phyloP scores from a whole-genome alignment of 768 basidiomycete species.

The Leccinum variicolor region DNA sequence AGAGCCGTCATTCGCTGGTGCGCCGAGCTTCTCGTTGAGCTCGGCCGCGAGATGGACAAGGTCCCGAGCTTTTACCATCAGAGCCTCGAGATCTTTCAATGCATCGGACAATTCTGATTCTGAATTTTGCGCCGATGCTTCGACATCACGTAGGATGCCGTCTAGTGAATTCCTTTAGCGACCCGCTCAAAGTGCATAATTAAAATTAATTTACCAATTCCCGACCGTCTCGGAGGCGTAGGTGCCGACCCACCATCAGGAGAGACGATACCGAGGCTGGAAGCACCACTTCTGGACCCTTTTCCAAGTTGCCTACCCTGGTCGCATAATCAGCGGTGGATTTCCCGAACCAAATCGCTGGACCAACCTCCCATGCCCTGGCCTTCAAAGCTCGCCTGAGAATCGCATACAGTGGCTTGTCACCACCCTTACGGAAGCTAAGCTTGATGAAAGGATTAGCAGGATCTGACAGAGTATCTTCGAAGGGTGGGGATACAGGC shows the following conservation, averaged over 20 bases:
- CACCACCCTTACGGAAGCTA: constrained; percentile 91
- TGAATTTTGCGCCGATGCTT: constrained; percentile 59
- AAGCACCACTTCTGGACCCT: constrained; percentile 17
- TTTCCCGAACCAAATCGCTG: background rate
- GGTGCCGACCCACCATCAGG: constrained; percentile 17
- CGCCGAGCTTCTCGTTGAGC: constrained; percentile 77
- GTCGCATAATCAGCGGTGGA: background rate
- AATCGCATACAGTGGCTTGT: constrained; percentile 73
- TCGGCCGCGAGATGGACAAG: constrained; percentile 91
- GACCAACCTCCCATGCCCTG: constrained; percentile 71
- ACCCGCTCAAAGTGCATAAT: background rate
- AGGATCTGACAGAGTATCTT: constrained; percentile 24
- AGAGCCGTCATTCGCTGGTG: constrained; percentile 23
- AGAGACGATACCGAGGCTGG: constrained; percentile 17
- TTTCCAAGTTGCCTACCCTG: constrained; percentile 32
- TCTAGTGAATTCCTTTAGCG: constrained; percentile 41
- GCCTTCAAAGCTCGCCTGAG: constrained; percentile 67
- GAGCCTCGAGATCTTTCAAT: constrained; percentile 81
- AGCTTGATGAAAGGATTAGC: constrained; percentile 62
- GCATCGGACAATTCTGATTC: constrained; percentile 70
- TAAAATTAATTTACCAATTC: constrained; percentile 24
- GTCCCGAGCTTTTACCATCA: constrained; percentile 89
- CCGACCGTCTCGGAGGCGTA: constrained; percentile 20
- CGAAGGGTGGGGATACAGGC: constrained; percentile 47
- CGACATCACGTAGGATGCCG: constrained; percentile 77